Conservation (phyloP, 2,329 filamentous ascomycete species). For the Leptographium lundbergii region DNA sequence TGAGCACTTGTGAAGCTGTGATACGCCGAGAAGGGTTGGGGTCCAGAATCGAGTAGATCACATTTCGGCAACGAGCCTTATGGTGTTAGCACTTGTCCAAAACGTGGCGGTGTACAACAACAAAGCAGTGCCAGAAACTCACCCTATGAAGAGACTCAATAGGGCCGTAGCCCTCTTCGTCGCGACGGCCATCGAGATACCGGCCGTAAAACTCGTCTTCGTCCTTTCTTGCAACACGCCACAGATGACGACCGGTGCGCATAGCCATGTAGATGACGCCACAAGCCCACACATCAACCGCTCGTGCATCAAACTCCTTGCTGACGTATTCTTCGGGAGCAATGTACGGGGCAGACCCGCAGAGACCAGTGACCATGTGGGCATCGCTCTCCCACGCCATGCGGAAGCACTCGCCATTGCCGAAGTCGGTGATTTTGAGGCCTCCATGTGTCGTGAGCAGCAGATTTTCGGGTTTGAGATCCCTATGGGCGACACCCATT, state of each 20-base stretch:
- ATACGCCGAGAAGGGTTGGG: slow-evolving; percentile 87
- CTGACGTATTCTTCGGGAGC: slow-evolving; percentile 93
- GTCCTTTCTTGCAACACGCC: slow-evolving; percentile 92
- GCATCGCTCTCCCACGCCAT: slow-evolving; percentile 99
- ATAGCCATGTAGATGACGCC: slow-evolving; percentile 99
- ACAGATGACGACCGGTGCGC: slow-evolving; percentile 89
- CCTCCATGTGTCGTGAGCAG: slow-evolving; percentile 84
- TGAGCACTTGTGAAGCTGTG: slow-evolving; percentile 89
- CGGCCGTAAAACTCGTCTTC: slow-evolving; percentile 96
- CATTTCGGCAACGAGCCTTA: slow-evolving; percentile 91
- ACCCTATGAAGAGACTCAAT: slow-evolving; percentile 93
- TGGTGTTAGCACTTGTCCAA: slow-evolving; percentile 7
- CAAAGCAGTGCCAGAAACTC: slow-evolving; percentile 26
- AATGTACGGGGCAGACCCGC: slow-evolving; percentile 93
- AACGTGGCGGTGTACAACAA: neutral
- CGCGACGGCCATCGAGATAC: slow-evolving; percentile 83
- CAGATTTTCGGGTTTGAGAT: slow-evolving; percentile 93
- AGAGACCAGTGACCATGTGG: slow-evolving; percentile 95
- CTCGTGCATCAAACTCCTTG: slow-evolving; percentile 89
- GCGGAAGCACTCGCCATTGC: slow-evolving; percentile 96
- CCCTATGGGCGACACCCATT: slow-evolving; percentile 96
- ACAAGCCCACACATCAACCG: slow-evolving; percentile 97
- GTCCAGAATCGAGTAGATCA: slow-evolving; percentile 97
- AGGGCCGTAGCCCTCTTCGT: slow-evolving; percentile 90
- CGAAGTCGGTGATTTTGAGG: slow-evolving; percentile 97